phyloP scores from a whole-genome alignment of 129 eudicot species.

The Lactuca sativa region DNA sequence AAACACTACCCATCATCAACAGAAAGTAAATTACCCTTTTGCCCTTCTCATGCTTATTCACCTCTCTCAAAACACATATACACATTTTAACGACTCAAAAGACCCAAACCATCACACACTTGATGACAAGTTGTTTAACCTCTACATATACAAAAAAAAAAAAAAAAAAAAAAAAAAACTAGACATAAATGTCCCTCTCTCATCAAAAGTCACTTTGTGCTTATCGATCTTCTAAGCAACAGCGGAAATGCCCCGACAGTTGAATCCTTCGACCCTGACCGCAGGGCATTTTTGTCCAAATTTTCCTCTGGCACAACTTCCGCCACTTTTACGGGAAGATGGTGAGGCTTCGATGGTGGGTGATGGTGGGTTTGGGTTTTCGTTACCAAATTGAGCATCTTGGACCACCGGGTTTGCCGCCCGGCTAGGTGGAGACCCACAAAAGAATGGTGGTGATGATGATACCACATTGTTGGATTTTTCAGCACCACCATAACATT shows the following conservation, averaged over 20 bases:
- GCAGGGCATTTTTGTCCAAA: slow-evolving; percentile 49
- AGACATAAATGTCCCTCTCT: slow-evolving; percentile 14
- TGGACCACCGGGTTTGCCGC: slow-evolving; percentile 65
- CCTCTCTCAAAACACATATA: slow-evolving; percentile 15
- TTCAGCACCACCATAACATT: slow-evolving; percentile 35
- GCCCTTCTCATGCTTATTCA: slow-evolving; percentile 20
- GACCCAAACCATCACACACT: slow-evolving; percentile 23
- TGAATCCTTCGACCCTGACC: slow-evolving; percentile 67
- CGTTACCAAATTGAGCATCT: slow-evolving; percentile 51
- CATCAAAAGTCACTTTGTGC: slow-evolving; percentile 12
- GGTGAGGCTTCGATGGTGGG: slow-evolving; percentile 32
- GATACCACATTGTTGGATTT: slow-evolving; percentile 35
- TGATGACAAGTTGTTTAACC: slow-evolving; percentile 17
- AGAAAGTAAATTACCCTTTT: slow-evolving; percentile 16
- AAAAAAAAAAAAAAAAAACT: slow-evolving; percentile 19
- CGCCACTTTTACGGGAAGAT: slow-evolving; percentile 41
- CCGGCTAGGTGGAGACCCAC: slow-evolving; percentile 68
- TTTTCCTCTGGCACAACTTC: slow-evolving; percentile 36
- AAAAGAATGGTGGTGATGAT: slow-evolving; percentile 63
- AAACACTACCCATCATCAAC: slow-evolving; percentile 20
- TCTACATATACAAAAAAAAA: slow-evolving; percentile 28
- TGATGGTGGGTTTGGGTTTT: slow-evolving; percentile 19
- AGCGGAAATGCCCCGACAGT: slow-evolving; percentile 56
- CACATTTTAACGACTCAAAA: slow-evolving; percentile 16
- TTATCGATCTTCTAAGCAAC: slow-evolving; percentile 33